phyloP scores from a whole-genome alignment of 345 rosid species.

The Salix arbutifolia region DNA sequence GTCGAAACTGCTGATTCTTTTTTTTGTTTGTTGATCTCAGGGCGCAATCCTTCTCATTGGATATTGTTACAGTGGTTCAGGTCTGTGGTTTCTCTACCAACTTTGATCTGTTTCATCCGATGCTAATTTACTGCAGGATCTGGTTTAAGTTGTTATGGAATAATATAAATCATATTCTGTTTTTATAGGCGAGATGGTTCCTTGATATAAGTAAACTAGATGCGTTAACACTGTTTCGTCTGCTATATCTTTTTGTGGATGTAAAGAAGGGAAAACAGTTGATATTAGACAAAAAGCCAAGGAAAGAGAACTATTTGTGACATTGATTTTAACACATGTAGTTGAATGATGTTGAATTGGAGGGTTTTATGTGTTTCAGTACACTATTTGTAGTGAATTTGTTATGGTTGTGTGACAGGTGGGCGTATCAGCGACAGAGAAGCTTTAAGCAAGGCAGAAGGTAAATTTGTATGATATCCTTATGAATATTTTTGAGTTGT shows the following conservation, averaged over 20 bases:
- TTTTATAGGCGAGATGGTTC: too few relatives aligned
- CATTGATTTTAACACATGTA: not conserved
- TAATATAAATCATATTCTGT: too few relatives aligned
- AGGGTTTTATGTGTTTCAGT: not conserved
- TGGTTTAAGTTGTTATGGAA: not conserved
- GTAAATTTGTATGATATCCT: conserved; percentile 23
- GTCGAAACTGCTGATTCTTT: conserved; percentile 12
- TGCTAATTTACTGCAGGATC: not conserved
- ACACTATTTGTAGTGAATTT: not conserved
- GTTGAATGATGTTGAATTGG: not conserved
- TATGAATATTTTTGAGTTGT: not conserved
- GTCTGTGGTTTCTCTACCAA: conserved; percentile 26
- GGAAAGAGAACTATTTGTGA: not conserved
- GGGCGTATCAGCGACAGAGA: conserved; percentile 30
- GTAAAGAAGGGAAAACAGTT: not conserved
- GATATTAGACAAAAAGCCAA: not conserved
- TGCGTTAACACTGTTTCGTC: not conserved
- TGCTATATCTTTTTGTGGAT: not conserved
- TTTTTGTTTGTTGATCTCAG: conserved; percentile 35
- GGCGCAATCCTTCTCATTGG: conserved; percentile 55
- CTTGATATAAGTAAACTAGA: not conserved
- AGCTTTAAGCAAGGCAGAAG: conserved; percentile 45
- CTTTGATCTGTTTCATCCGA: not conserved
- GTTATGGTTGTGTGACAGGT: conserved; percentile 30
- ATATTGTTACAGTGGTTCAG: conserved; percentile 54